Base-by-base conservation (phyloP, 2,329 filamentous ascomycete genomes). In the Colletotrichum sojae region DNA sequence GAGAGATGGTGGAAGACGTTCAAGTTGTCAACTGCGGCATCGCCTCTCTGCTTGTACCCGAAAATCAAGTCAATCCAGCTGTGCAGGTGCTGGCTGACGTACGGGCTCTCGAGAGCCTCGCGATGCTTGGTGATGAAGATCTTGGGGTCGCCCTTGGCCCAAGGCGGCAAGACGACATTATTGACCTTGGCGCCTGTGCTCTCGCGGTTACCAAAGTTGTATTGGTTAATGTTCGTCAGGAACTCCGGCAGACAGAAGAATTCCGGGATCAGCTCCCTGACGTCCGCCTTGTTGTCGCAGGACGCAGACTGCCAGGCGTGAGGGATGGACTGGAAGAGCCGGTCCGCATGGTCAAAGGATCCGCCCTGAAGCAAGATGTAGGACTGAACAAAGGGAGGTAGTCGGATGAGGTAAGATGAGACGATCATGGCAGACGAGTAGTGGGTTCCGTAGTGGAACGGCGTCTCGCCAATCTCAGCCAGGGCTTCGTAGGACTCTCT, bases 401-500 rank as follows among this genome's bases (percentile, higher is more conserved):
- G 86, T 18, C 96, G 92, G 75, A 99, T 98, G 48, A 99, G 87
- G 76, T 98, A 99, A 0, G 95, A 98, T 13, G 94, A 94, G 6
- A 99, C 96, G 68, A 97, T 98, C 96, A 98, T 99, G 8, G 96
- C 96, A 2, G 96, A 98, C 1, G 96, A 98, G 79, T 99, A 99
- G 78, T 99, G 97, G 0, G 97, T 99, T 18, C 96, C 96, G 74
- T 98, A 99, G 78, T 99, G 96, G 78, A 98, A 99, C 0, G 96
- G 93, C 0, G 93, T 91, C 53, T 97, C 95, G 8, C 92, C 94
- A 85, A 99, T 97, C 77, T 98, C 96, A 1, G 91, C 91, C 78
- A 99, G 91, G 16, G 94, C 93, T 73, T 91, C 90, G 78, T 97
- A 98, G 36, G 94, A 90, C 74, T 97, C 93, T 59, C 90, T 88